Evolutionary conservation across 1,284 basidiomycete species (phyloP), one percentile per base, ranked within the genome.

Genomic region (Heterobasidion occidentale): DNA sequence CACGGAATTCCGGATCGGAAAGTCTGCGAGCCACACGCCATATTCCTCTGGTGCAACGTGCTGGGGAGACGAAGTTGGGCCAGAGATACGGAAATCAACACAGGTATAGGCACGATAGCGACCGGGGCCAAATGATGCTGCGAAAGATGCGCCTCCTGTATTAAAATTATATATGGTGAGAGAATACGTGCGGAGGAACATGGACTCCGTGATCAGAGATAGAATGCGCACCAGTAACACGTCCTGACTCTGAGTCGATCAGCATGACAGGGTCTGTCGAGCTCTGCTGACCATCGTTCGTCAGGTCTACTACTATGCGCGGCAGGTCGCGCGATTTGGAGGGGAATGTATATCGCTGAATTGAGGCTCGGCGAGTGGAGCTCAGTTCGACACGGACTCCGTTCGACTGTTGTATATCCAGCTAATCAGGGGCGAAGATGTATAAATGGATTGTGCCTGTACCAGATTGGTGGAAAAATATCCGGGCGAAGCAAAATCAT

Each of bases 401-500:
- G 34, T 75, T 83, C 1, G 79, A 79, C 78, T 82, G 27, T 52
- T n/a, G 54, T 17, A 52, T 17, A 11, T 33, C 49, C 7, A 15
- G 42, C 1, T 14, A 11, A 48, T 19, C 46, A 48, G 19, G 19
- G 46, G 9, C 2, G 5, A 48, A 20, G 6, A 48, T 11, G 46
- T 8, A 48, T 17, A 11, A 48, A 47, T 14, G 27, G 9, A 5
- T 47, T 11, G 46, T 7, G 19, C 0, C 60, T 72, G 35, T 61
- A 80, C 79, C 38, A 84, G 69, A 61, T 83, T 84, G 0, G 79
- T 77, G 0, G 81, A 73, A 64, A 85, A 85, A 64, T 84, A 85
- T 48, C 83, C 83, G 0, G 83, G 83, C 12, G 78, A 77, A 7
- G 81, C 81, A 52, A 71, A 74, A 59, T 84, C 82, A 59, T 84